Conservation (phyloP, 1,284 basidiomycete genomes). For the Irpex rosettiformis region DNA sequence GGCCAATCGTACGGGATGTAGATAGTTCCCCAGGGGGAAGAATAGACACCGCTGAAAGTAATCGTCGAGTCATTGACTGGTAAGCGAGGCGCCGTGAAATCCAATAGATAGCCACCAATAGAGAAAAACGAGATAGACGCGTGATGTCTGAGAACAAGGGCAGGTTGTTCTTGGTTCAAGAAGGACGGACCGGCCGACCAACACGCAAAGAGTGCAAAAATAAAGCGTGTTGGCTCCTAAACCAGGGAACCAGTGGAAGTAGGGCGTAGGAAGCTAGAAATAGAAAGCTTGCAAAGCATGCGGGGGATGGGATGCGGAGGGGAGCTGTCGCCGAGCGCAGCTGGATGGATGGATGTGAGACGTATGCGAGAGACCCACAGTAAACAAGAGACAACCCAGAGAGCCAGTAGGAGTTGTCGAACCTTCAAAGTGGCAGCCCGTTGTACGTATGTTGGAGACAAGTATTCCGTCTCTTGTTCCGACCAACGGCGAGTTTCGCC, state of each 20-base stretch:
- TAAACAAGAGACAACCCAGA: neutral
- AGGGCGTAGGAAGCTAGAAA: neutral
- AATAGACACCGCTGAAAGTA: neutral
- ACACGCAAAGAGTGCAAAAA: neutral
- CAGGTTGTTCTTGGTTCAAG: neutral
- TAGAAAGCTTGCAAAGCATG: neutral
- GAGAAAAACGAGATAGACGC: neutral
- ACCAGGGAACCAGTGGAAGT: neutral
- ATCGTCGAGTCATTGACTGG: neutral
- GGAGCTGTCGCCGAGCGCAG: neutral
- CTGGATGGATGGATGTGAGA: too few species aligned
- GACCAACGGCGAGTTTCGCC: neutral
- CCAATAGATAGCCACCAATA: neutral
- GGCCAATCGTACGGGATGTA: neutral
- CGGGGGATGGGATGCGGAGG: too few species aligned
- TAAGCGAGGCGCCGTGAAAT: neutral
- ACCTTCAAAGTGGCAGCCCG: neutral
- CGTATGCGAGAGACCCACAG: neutral
- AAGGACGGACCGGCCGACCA: neutral
- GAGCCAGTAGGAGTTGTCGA: neutral
- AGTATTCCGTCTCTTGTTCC: neutral
- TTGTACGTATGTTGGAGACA: neutral
- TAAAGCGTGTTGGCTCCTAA: neutral
- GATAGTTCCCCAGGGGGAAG: neutral
- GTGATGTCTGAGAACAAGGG: neutral